These are phyloP conservation scores for Pontederia crassipes DNA, from an alignment of 176 grass and related monocot species.

Conservation along the genomic window DNA sequence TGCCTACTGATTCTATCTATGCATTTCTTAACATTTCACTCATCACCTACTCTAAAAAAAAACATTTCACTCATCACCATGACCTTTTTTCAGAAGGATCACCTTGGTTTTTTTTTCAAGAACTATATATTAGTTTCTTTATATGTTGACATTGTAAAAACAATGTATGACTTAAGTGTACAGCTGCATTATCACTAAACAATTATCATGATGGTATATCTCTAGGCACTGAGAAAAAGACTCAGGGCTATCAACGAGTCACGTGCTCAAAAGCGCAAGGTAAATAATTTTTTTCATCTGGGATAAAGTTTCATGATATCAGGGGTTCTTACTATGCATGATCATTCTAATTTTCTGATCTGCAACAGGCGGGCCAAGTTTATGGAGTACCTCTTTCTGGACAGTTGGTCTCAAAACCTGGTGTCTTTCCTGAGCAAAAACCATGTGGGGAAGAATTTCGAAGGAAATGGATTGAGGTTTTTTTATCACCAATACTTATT, in stretches of 20 bases:
- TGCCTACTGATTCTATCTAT: too few relatives aligned
- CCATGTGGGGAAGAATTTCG: constrained; percentile 71
- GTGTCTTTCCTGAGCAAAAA: constrained; percentile 86
- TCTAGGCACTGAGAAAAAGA: constrained; percentile 70
- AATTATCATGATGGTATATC: constrained; percentile 32
- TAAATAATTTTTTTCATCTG: constrained; percentile 20
- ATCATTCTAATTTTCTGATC: neutral
- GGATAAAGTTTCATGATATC: neutral
- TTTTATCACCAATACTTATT: too few relatives aligned
- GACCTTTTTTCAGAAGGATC: too few relatives aligned
- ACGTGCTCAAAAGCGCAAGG: constrained; percentile 96
- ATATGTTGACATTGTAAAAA: too few relatives aligned
- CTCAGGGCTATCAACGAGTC: constrained; percentile 95
- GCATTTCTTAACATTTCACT: too few relatives aligned
- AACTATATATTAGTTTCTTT: too few relatives aligned
- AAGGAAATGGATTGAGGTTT: constrained; percentile 90
- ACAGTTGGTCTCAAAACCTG: constrained; percentile 65
- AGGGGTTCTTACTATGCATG: too few relatives aligned
- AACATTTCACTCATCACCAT: too few relatives aligned
- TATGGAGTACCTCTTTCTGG: constrained; percentile 96
- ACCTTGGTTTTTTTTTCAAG: too few relatives aligned
- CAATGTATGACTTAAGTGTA: too few relatives aligned
- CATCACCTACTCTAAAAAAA: too few relatives aligned
- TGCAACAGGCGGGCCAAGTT: constrained; percentile 93
- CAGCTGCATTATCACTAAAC: neutral